phyloP scores from a whole-genome alignment of 176 grass and related monocot genomes.

The Chrysopogon serrulatus region DNA sequence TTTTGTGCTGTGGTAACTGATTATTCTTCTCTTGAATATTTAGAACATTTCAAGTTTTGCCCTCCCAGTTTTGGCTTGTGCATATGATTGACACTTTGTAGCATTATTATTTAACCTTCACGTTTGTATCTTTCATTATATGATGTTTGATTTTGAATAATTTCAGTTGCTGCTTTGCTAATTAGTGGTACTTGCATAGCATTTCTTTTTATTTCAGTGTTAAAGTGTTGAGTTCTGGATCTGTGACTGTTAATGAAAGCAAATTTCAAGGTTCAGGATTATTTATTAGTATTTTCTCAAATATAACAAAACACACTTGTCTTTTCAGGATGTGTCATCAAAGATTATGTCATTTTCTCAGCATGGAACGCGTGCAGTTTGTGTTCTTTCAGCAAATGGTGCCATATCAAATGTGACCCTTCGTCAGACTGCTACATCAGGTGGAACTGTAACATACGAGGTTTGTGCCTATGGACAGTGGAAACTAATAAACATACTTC shows the following conservation, averaged over 20 bases:
- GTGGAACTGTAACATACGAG: constrained; percentile 99
- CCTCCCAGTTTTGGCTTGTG: background rate
- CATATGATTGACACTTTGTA: background rate
- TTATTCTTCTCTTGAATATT: background rate
- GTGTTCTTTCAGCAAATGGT: constrained; percentile 97
- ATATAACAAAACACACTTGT: background rate
- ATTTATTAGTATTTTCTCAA: background rate
- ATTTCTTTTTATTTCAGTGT: background rate
- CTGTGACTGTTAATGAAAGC: background rate
- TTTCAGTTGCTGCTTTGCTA: background rate
- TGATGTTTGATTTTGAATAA: background rate
- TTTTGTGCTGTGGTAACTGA: background rate
- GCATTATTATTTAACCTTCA: background rate
- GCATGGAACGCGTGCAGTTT: constrained; percentile 71
- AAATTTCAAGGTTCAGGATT: background rate
- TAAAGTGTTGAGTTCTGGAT: constrained; percentile 7
- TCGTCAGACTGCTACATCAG: constrained; percentile 86
- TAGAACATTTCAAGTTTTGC: constrained; percentile 6
- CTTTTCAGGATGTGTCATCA: constrained; percentile 79
- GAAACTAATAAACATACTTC: background rate
- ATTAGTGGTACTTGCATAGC: background rate
- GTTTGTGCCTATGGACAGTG: constrained; percentile 33
- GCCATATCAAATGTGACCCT: constrained; percentile 97
- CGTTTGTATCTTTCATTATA: background rate
- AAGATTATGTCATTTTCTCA: constrained; percentile 99